Percentiles rank a stretch among this genome's conserved stretches.
phyloP scores from a whole-genome alignment of 352 stramenopile species.

The Thraustotheca clavata region DNA sequence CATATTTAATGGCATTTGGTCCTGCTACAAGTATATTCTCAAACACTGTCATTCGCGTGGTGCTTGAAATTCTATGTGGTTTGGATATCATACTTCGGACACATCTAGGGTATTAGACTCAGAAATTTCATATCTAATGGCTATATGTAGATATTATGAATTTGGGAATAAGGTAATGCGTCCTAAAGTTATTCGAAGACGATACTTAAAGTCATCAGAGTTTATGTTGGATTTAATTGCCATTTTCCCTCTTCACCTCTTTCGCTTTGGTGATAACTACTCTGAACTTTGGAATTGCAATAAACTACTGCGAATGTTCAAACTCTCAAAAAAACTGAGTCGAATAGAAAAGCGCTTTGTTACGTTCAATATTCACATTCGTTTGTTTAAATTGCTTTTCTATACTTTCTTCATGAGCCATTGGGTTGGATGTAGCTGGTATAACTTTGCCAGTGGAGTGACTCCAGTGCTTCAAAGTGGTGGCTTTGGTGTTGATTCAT shows the following conservation, averaged over 20 bases:
- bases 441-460: conserved; percentile 33
- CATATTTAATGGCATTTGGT: conserved; percentile 17
- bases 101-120: no score
- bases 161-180: conserved; percentile 67
- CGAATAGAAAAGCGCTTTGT: conserved; percentile 36
- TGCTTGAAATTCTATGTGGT: conserved; percentile 37
- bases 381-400: conserved; percentile 41
- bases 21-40: neutral
- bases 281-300: conserved; percentile 42
- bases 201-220: conserved; percentile 31
- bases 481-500: neutral
- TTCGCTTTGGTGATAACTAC: conserved; percentile 35
- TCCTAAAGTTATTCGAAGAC: conserved; percentile 28
- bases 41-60: conserved; percentile 26
- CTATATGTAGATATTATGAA: conserved; percentile 54
- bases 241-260: conserved; percentile 33
- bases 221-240: conserved; percentile 33
- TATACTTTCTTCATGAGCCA: conserved; percentile 38
- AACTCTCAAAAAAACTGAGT: conserved; percentile 18
- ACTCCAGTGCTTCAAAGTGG: neutral
- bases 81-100: conserved; percentile 43
- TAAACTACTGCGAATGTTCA: conserved; percentile 41
- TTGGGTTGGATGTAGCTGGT: conserved; percentile 50
- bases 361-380: conserved; percentile 34
- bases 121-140: conserved; percentile 33